Base-by-base conservation (phyloP, 306 rosid genomes). In the Rosa lucieae region DNA sequence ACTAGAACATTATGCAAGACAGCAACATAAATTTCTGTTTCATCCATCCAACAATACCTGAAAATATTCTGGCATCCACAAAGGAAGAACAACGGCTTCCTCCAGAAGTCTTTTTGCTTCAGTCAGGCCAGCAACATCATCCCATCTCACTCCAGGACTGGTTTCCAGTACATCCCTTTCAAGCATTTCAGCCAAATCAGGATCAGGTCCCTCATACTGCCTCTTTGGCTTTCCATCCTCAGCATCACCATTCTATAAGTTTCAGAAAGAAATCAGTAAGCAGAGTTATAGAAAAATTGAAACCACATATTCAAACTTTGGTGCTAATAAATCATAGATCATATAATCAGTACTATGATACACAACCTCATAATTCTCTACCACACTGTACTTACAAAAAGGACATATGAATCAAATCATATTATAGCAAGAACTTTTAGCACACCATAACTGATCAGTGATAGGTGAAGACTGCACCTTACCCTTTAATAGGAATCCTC, bases 131-230 rank as follows among this genome's bases (percentile, higher is more conserved):
- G 99, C 99, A 79, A 93, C 97, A 80, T 93, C 99, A 32, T 96
- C 99, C 99, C 99, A 96, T 89, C 97, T 91, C 77, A 96, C 99
- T 69, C 99, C 99, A 56, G 98, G 99, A 80, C 96, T 90, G 53
- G 92, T 91, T 85, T 96, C 99, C 83, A 96, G 82, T 78, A 96
- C 98, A 18, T 96, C 99, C 82, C 96, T 89, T 84, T 93, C 99
- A 39, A 96, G 98, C 99, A 96, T 96, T 80, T 86, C 99, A 70
- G 99, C 99, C 88, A 96, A 89, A 62, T 96, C 99, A 70, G 97
- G 90, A 90, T 94, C 99, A 78, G 99, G 99, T 51, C 99, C 99
- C 87, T 91, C 99, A 18, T 96, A 96, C 74, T 91, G 93, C 82
- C 80, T 91, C 91, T 85, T 96, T 35, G 91, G 70, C 84, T 91